Evolutionary conservation across 1,284 basidiomycete species (phyloP).

Genomic region (Cryptococcus sp.): DNA sequence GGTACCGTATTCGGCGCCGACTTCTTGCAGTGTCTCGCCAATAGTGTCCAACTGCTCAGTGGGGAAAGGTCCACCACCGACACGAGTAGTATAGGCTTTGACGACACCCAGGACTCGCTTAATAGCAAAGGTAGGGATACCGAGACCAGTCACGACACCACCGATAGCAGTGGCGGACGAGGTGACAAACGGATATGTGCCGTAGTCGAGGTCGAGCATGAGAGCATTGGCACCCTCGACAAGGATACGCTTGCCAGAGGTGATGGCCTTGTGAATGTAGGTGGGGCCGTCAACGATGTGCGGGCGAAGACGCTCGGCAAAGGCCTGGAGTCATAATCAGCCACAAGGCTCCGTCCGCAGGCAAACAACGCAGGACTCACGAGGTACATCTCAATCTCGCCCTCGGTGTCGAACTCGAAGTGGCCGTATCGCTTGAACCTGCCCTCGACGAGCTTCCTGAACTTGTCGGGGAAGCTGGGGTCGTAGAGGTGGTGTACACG

Average conservation of each 20-base stretch:
- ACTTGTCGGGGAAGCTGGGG: conserved; percentile 84
- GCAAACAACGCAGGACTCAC: conserved; percentile 52
- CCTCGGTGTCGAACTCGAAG: conserved; percentile 98
- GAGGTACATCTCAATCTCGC: conserved; percentile 90
- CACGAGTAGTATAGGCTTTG: conserved; percentile 97
- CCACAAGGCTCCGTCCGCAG: too few relatives aligned
- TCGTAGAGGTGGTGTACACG: conserved; percentile 97
- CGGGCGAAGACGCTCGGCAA: conserved; percentile 83
- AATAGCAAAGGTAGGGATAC: conserved; percentile 85
- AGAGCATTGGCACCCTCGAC: conserved; percentile 97
- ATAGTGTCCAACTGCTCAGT: conserved; percentile 88
- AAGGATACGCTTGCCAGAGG: conserved; percentile 74
- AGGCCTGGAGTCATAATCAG: conserved; percentile 57
- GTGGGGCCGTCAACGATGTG: conserved; percentile 81
- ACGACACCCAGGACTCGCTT: conserved; percentile 87
- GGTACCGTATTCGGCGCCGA: conserved; percentile 87
- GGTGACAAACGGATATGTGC: conserved; percentile 96
- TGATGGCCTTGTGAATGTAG: conserved; percentile 80
- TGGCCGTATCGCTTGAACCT: conserved; percentile 97
- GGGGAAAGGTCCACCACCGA: conserved; percentile 96
- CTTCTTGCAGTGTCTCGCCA: conserved; percentile 88
- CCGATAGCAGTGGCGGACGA: conserved; percentile 91
- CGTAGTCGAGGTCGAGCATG: conserved; percentile 98
- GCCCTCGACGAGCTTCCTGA: conserved; percentile 93
- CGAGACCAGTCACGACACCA: conserved; percentile 91